Evolutionary conservation across 257 asterid species (phyloP).

Genomic region (Datura wrightii): DNA sequence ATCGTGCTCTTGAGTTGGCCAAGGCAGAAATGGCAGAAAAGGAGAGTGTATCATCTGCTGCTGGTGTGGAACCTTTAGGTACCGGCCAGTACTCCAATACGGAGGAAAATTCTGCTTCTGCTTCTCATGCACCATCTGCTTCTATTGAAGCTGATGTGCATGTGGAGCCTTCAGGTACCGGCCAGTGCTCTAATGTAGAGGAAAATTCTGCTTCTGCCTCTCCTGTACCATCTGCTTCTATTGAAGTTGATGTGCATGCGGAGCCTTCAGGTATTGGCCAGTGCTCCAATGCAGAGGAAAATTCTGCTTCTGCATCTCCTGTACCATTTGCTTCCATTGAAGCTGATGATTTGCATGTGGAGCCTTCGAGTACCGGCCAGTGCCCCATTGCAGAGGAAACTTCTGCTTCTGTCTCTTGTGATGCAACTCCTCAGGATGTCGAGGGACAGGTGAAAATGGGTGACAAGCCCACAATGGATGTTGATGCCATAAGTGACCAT

Average conservation of each 20-base stretch:
- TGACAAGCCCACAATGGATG: background rate
- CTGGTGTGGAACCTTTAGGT: background rate
- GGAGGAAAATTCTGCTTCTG: conserved; percentile 19
- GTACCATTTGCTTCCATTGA: background rate
- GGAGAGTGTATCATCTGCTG: conserved; percentile 11
- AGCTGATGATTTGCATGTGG: background rate
- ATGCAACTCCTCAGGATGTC: background rate
- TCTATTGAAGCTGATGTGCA: background rate
- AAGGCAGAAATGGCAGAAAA: conserved; percentile 37
- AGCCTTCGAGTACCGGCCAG: background rate
- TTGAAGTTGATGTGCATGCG: conserved; percentile 15
- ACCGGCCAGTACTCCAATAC: conserved; percentile 8
- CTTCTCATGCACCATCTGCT: background rate
- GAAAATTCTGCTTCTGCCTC: background rate
- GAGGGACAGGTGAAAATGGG: conserved; percentile 1
- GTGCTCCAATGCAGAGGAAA: conserved; percentile 5
- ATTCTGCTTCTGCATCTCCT: background rate
- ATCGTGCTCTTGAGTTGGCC: conserved; percentile 37
- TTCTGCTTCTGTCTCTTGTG: background rate
- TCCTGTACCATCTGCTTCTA: background rate
- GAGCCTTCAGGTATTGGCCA: background rate
- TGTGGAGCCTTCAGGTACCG: background rate
- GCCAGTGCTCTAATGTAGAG: conserved; percentile 12
- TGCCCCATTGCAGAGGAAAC: conserved; percentile 14
- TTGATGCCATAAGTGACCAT: background rate